Conservation (phyloP, 2,329 filamentous ascomycete species). For the Trichoderma koningii region DNA sequence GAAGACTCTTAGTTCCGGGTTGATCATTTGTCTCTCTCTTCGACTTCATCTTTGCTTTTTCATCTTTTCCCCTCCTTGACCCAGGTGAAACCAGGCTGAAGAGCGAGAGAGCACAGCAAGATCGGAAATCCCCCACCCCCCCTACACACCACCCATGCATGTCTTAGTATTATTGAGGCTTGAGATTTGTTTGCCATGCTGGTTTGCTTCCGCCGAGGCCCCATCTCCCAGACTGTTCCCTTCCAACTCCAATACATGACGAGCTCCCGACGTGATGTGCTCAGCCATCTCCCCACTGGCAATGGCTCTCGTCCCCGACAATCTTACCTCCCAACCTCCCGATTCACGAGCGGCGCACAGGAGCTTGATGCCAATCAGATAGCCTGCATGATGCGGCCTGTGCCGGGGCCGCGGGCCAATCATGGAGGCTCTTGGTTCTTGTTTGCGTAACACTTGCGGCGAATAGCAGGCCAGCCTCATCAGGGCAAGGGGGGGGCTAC, state of each 20-base stretch:
- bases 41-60: not conserved
- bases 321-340: slow-evolving; percentile 2
- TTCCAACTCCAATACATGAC: not conserved
- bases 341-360: not conserved
- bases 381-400: not conserved
- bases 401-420: slow-evolving; percentile 6
- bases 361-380: not conserved
- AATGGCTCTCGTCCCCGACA: not conserved
- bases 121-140: not conserved
- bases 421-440: not conserved
- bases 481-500: not conserved
- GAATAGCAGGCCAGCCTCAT: not conserved
- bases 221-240: not conserved
- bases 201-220: not conserved
- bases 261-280: not conserved
- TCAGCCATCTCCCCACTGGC: not conserved
- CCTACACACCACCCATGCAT: slow-evolving; percentile 15
- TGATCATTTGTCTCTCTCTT: not conserved
- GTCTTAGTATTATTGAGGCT: slow-evolving; percentile 6
- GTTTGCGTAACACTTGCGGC: not conserved
- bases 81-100: not conserved
- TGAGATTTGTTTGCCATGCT: not conserved
- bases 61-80: not conserved
- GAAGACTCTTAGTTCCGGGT: not conserved
- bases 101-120: too few species aligned